Percentiles rank a stretch among this genome's conserved stretches.
Conservation (phyloP, 2,329 filamentous ascomycete species). For the Colletotrichum godetiae region DNA sequence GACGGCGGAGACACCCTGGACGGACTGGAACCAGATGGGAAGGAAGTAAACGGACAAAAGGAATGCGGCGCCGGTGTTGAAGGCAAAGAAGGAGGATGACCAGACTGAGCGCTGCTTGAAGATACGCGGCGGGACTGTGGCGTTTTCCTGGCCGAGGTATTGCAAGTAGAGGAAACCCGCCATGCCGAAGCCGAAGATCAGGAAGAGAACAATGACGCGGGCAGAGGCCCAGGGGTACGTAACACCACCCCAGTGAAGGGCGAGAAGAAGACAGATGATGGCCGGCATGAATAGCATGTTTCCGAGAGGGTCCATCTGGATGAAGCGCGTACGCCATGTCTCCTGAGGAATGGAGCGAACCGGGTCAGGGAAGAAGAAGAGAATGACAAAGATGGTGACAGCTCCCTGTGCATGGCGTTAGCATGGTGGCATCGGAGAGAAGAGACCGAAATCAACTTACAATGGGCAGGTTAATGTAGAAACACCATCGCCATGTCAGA, state of each 20-base stretch:
- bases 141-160: slow-evolving; percentile 50
- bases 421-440: neutral
- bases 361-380: slow-evolving; percentile 40
- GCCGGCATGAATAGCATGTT: slow-evolving; percentile 46
- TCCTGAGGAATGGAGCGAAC: neutral
- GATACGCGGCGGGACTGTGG: slow-evolving; percentile 56
- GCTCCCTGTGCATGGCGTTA: slow-evolving; percentile 42
- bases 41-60: slow-evolving; percentile 50
- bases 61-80: slow-evolving; percentile 50
- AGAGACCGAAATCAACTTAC: slow-evolving; percentile 36
- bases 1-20: slow-evolving; percentile 52
- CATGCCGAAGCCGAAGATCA: slow-evolving; percentile 54
- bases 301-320: slow-evolving; percentile 40
- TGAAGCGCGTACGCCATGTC: slow-evolving; percentile 22
- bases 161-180: slow-evolving; percentile 52
- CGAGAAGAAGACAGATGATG: slow-evolving; percentile 59
- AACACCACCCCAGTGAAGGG: slow-evolving; percentile 62
- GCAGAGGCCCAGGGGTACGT: slow-evolving; percentile 61
- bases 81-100: slow-evolving; percentile 46
- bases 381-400: slow-evolving; percentile 46
- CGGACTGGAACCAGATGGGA: slow-evolving; percentile 59
- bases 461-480: slow-evolving; percentile 54
- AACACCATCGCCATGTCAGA: slow-evolving; percentile 53
- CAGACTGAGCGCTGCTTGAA: slow-evolving; percentile 53
- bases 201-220: slow-evolving; percentile 62